A percentile compares a stretch with the other conserved stretches of the same genome.
Evolutionary conservation across 768 basidiomycete species (phyloP).

Genomic region (Russula foetens): DNA sequence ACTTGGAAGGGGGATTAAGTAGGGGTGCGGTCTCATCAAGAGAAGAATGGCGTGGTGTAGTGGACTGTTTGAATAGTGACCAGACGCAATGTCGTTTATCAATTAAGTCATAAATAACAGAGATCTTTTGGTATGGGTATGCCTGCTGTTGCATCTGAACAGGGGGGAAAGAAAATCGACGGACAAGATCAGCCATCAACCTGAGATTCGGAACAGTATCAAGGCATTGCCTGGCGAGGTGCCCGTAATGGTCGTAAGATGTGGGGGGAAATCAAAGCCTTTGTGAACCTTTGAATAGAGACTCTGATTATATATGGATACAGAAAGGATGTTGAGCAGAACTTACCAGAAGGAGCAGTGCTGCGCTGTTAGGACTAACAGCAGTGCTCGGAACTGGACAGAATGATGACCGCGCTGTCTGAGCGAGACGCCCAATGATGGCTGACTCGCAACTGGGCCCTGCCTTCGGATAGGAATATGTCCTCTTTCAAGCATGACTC

Average conservation of each 20-base stretch:
- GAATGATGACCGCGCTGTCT: neutral
- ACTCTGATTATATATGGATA: neutral
- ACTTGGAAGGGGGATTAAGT: neutral
- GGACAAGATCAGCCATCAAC: neutral
- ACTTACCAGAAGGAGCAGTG: slow-evolving; percentile 1
- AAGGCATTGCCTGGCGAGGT: neutral
- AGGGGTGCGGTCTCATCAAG: slow-evolving; percentile 6
- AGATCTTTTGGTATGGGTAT: neutral
- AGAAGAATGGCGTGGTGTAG: neutral
- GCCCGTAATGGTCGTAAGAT: neutral
- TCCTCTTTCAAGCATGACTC: neutral
- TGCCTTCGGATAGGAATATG: neutral
- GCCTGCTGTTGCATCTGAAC: neutral
- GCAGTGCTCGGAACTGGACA: neutral
- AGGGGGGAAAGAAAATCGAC: neutral
- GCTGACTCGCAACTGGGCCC: neutral
- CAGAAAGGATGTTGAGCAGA: neutral
- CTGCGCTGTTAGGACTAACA: neutral
- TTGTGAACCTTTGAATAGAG: neutral
- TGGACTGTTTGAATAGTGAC: neutral
- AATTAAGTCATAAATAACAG: neutral
- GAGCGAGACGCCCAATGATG: neutral
- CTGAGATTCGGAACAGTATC: neutral
- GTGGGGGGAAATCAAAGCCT: neutral
- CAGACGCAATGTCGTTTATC: neutral